Evolutionary conservation across 768 basidiomycete species (phyloP).

Genomic region (Pleurotus ostreatus): DNA sequence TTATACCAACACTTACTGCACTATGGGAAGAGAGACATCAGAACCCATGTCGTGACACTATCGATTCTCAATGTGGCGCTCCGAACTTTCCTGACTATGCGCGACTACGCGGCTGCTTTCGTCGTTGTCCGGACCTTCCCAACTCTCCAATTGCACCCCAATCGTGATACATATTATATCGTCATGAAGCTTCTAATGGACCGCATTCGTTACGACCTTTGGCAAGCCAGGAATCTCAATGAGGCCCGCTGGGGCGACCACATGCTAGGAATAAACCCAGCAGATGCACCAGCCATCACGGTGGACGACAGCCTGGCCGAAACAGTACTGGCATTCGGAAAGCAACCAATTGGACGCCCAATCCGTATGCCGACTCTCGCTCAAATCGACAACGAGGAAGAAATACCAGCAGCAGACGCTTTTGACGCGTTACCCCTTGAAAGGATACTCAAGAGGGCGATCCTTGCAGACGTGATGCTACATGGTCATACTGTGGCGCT

Average conservation of each 20-base stretch:
- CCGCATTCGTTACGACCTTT: constrained; percentile 16
- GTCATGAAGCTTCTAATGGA: constrained; percentile 33
- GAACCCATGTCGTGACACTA: constrained; percentile 23
- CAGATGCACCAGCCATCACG: neutral
- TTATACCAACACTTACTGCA: constrained; percentile 39
- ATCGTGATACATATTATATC: constrained; percentile 33
- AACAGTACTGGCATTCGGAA: neutral
- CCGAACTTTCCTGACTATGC: constrained; percentile 35
- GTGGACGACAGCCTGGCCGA: neutral
- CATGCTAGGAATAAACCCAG: neutral
- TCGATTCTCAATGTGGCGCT: constrained; percentile 38
- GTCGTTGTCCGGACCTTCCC: constrained; percentile 30
- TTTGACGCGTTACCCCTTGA: constrained; percentile 2
- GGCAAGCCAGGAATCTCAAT: neutral
- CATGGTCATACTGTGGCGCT: neutral
- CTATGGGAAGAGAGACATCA: constrained; percentile 3
- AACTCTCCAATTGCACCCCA: constrained; percentile 24
- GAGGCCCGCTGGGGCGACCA: constrained; percentile 3
- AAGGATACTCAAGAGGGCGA: neutral
- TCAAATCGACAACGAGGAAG: constrained; percentile 1
- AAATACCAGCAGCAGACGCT: neutral
- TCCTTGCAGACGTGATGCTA: neutral
- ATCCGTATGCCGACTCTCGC: neutral
- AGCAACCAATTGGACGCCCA: neutral
- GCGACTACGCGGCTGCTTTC: constrained; percentile 47